These are phyloP conservation scores for Penicillium expansum DNA, from an alignment of 2,329 filamentous ascomycete genomes.

Conservation along the genomic window DNA sequence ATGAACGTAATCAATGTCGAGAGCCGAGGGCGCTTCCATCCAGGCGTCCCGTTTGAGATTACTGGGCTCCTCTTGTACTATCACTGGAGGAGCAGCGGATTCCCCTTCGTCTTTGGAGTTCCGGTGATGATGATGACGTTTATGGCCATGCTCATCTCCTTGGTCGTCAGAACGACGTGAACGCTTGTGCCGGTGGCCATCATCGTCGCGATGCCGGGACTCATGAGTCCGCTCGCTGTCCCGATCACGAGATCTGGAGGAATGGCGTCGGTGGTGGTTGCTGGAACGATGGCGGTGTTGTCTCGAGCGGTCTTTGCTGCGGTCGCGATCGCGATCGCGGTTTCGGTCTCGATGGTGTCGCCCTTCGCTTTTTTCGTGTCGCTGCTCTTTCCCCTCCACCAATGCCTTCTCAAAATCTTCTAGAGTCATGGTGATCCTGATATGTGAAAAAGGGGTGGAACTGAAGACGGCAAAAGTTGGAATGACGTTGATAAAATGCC, in stretches of 20 bases:
- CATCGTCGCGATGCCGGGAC: conserved; percentile 49
- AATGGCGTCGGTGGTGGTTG: conserved; percentile 46
- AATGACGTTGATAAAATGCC: conserved; percentile 35
- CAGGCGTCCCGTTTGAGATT: conserved; percentile 73
- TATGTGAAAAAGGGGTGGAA: conserved; percentile 12
- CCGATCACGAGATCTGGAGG: conserved; percentile 38
- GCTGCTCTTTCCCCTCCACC: conserved; percentile 54
- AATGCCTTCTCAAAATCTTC: conserved; percentile 78
- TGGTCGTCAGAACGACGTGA: conserved; percentile 57
- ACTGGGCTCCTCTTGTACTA: conserved; percentile 42
- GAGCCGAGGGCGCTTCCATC: conserved; percentile 84
- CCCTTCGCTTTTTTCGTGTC: conserved; percentile 39
- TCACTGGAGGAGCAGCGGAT: conserved; percentile 27
- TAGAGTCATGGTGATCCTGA: conserved; percentile 50
- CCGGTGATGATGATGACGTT: conserved; percentile 49
- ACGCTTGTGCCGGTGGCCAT: conserved; percentile 63
- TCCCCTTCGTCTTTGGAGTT: conserved; percentile 44
- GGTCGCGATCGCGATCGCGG: conserved; percentile 39
- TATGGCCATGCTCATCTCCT: conserved; percentile 48
- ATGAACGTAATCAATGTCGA: conserved; percentile 74
- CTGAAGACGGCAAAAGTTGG: conserved; percentile 22
- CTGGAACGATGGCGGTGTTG: conserved; percentile 29
- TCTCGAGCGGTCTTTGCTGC: conserved; percentile 42
- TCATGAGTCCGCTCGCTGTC: conserved; percentile 35
- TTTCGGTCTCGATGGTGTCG: conserved; percentile 29